Conservation (phyloP, 345 rosid genomes). For the Sisymbrium irio region DNA sequence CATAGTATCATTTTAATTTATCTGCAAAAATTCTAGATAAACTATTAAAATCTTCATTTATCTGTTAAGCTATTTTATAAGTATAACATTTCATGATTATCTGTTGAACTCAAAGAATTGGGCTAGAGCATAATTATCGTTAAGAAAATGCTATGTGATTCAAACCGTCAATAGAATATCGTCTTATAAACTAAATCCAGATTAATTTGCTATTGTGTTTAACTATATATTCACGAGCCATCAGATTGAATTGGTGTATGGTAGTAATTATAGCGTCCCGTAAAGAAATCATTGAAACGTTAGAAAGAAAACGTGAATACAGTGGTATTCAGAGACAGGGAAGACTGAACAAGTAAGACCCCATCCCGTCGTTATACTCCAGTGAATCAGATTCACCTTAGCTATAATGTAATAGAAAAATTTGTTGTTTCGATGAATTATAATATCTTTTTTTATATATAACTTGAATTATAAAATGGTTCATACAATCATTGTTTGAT, state of each 20-base stretch:
- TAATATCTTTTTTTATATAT: not conserved
- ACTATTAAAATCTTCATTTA: not conserved
- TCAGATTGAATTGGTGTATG: not conserved
- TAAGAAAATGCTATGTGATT: not conserved
- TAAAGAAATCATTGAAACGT: not conserved
- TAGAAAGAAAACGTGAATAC: not conserved
- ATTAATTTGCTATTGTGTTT: not conserved
- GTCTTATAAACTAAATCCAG: not conserved
- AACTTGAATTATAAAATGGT: not conserved
- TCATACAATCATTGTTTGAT: not conserved
- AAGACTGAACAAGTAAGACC: conserved; percentile 7
- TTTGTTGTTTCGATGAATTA: not conserved
- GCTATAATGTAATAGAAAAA: not conserved
- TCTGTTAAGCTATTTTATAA: not conserved
- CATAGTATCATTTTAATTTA: not conserved
- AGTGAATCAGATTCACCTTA: conserved; percentile 24
- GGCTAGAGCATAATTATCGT: not conserved
- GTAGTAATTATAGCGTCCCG: not conserved
- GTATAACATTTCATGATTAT: not conserved
- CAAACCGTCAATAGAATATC: not conserved
- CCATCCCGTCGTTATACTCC: conserved; percentile 1
- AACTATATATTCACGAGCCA: not conserved
- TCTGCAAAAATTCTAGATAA: not conserved
- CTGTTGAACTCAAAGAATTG: not conserved
- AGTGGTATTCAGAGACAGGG: not conserved